Conservation (phyloP, 108 stramenopile species). For the Aurantiochytrium sp. region DNA sequence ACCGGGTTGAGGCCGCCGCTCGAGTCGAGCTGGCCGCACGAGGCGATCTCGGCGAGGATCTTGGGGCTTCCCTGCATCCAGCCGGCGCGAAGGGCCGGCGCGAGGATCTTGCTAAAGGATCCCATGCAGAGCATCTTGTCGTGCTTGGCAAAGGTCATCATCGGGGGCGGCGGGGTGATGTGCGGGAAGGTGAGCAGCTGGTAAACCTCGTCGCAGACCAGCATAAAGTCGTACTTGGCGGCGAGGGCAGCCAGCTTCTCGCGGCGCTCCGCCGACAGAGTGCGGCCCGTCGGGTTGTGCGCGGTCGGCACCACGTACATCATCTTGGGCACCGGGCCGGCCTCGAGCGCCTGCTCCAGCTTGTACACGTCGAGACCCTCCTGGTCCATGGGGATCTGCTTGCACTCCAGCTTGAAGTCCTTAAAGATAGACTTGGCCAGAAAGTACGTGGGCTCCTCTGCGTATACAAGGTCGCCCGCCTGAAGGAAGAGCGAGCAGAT, state of each 20-base stretch:
- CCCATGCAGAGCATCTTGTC: not conserved
- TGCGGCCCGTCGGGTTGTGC: conserved; percentile 36
- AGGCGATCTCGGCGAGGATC: not conserved
- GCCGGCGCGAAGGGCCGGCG: conserved; percentile 36
- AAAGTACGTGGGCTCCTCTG: conserved; percentile 38
- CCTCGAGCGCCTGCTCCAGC: conserved; percentile 1
- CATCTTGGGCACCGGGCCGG: not conserved
- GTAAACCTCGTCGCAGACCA: conserved; percentile 38
- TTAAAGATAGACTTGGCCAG: conserved; percentile 28
- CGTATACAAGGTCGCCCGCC: conserved; percentile 17
- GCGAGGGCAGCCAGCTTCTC: conserved; percentile 35
- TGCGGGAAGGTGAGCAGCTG: conserved; percentile 32
- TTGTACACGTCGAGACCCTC: conserved; percentile 31
- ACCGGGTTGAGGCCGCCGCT: conserved; percentile 35
- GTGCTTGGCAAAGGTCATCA: not conserved
- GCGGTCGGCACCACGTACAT: conserved; percentile 29
- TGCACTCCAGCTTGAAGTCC: conserved; percentile 23
- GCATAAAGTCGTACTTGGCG: conserved; percentile 29
- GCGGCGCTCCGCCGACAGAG: conserved; percentile 1
- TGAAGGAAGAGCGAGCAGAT: not conserved
- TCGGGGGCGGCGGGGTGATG: not conserved
- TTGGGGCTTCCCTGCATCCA: not conserved
- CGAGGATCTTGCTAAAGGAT: conserved; percentile 42
- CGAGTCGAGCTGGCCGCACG: conserved; percentile 20
- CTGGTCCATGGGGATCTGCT: conserved; percentile 22